These are phyloP conservation scores for Eimeria brunetti DNA, from an alignment of 169 alveolate genomes.

Conservation along the genomic window DNA sequence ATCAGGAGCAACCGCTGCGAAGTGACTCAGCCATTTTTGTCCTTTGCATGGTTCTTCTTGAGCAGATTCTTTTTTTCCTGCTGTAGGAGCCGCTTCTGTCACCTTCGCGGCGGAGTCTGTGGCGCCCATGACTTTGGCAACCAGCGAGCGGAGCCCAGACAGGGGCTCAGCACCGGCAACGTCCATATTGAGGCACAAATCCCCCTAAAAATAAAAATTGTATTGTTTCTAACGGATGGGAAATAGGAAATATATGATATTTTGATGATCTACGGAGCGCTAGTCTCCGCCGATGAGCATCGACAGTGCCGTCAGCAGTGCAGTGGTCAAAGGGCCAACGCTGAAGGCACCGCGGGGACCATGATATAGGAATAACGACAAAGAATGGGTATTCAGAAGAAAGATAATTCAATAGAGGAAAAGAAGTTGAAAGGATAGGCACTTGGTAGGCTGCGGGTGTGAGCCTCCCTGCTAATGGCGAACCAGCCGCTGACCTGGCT, in stretches of 20 bases:
- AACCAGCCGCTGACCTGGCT: slow-evolving; percentile 60
- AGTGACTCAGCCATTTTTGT: slow-evolving; percentile 75
- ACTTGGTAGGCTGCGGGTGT: slow-evolving; percentile 28
- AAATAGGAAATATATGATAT: not conserved
- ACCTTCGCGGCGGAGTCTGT: slow-evolving; percentile 37
- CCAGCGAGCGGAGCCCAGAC: slow-evolving; percentile 75
- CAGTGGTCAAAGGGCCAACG: not conserved
- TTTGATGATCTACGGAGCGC: slow-evolving; percentile 48
- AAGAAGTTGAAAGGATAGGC: not conserved
- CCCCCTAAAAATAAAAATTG: not conserved
- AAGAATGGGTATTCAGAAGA: slow-evolving; percentile 15
- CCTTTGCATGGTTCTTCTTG: not conserved
- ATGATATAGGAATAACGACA: slow-evolving; percentile 19
- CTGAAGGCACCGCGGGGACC: slow-evolving; percentile 37
- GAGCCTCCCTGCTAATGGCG: slow-evolving; percentile 68
- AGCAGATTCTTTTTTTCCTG: not conserved
- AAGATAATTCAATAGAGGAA: not conserved
- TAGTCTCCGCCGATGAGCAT: slow-evolving; percentile 63
- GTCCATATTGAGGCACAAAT: slow-evolving; percentile 32
- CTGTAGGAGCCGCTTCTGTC: not conserved
- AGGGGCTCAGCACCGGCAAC: slow-evolving; percentile 58
- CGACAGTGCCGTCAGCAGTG: slow-evolving; percentile 69
- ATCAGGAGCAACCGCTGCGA: slow-evolving; percentile 71
- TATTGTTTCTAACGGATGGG: not conserved
- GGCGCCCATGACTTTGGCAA: slow-evolving; percentile 68